phyloP scores from a whole-genome alignment of 306 rosid genomes.

The Luffa acutangula region DNA sequence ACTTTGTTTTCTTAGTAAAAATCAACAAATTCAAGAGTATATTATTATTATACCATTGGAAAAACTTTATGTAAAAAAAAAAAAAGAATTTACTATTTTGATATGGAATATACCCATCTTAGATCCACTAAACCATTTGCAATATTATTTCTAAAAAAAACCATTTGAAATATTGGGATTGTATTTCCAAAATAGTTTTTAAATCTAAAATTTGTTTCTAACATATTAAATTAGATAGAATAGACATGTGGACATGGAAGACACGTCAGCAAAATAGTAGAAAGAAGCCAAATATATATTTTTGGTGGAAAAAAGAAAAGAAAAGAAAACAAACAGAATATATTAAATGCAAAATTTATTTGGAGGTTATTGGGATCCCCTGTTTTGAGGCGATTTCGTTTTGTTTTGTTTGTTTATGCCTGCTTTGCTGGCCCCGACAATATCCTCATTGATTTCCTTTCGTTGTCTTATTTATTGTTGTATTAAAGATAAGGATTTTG shows the following conservation, averaged over 20 bases:
- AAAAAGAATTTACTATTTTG: not conserved
- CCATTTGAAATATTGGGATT: not conserved
- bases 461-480: not conserved
- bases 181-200: not conserved
- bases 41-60: not conserved
- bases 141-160: not conserved
- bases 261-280: not conserved
- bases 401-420: conserved; percentile 1
- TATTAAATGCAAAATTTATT: not conserved
- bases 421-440: not conserved
- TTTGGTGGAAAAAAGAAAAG: not conserved
- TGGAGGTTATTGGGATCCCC: not conserved
- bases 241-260: not conserved
- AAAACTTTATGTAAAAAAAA: not conserved
- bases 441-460: not conserved
- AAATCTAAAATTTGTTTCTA: not conserved
- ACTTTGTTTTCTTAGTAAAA: too few species aligned
- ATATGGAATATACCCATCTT: not conserved
- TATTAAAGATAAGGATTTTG: not conserved
- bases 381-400: conserved; percentile 3
- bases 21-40: too few species aligned
- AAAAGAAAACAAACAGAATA: not conserved
- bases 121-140: not conserved
- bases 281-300: not conserved
- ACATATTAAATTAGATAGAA: not conserved